Evolutionary conservation across 352 stramenopile species (phyloP).

Genomic region (Ochromonadaceae sp.): DNA sequence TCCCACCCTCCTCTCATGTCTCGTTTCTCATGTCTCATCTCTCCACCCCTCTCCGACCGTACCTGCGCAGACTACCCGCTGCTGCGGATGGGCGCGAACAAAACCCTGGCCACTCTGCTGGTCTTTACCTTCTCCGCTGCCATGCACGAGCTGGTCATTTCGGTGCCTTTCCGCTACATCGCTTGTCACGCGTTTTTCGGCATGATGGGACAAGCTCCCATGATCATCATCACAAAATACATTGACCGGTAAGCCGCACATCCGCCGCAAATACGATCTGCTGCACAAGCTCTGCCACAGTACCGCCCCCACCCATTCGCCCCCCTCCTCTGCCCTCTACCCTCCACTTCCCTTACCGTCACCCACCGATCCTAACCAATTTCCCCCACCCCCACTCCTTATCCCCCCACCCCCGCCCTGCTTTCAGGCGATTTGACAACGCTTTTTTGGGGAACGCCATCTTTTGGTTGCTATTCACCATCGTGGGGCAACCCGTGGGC

Average conservation of each 20-base stretch:
- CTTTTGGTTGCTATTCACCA: slow-evolving; percentile 51
- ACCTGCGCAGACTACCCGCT: slow-evolving; percentile 57
- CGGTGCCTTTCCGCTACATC: slow-evolving; percentile 78
- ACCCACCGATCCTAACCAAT: too few species aligned
- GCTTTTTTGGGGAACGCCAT: slow-evolving; percentile 43
- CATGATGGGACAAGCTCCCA: slow-evolving; percentile 81
- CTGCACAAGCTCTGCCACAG: too few species aligned
- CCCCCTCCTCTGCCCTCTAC: too few species aligned
- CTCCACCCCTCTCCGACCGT: too few species aligned
- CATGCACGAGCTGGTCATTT: slow-evolving; percentile 85
- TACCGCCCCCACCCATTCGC: too few species aligned
- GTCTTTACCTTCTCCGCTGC: slow-evolving; percentile 83
- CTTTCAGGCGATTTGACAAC: slow-evolving; percentile 34
- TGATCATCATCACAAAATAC: slow-evolving; percentile 56
- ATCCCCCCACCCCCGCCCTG: too few species aligned
- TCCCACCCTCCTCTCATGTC: too few species aligned
- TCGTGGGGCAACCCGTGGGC: slow-evolving; percentile 49
- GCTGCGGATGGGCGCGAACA: slow-evolving; percentile 40
- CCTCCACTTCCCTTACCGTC: too few species aligned
- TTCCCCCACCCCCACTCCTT: too few species aligned
- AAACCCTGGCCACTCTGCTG: slow-evolving; percentile 39
- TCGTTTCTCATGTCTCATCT: too few species aligned
- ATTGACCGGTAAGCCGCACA: too few species aligned
- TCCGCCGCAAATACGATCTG: too few species aligned
- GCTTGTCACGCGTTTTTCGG: slow-evolving; percentile 77